Percentiles rank a stretch among this genome's conserved stretches.
phyloP scores from a whole-genome alignment of 2,329 filamentous ascomycete genomes.

The Pseudocercospora pini-densiflorae region DNA sequence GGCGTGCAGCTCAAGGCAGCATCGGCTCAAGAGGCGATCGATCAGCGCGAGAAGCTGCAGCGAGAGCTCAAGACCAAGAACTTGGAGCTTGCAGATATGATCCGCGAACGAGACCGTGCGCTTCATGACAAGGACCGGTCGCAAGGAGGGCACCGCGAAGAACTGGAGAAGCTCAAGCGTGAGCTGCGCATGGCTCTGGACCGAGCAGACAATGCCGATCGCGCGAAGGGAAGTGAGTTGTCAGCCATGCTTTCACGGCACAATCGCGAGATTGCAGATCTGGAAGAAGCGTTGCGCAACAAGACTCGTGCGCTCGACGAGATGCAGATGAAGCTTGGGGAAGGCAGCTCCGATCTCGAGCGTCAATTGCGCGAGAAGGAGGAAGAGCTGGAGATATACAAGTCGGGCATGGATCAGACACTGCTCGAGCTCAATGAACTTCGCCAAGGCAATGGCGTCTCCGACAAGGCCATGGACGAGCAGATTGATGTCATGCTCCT shows the following conservation, averaged over 20 bases:
- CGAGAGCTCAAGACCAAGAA: conserved; percentile 99
- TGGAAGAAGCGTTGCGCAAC: conserved; percentile 86
- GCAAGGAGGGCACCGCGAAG: conserved; percentile 86
- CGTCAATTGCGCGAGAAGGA: conserved; percentile 89
- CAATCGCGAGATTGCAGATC: conserved; percentile 94
- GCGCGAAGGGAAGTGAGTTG: conserved; percentile 91
- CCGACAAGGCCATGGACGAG: conserved; percentile 80
- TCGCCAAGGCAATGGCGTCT: conserved; percentile 64
- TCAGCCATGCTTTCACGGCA: conserved; percentile 95
- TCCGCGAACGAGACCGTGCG: conserved; percentile 90
- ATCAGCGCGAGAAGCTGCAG: conserved; percentile 90
- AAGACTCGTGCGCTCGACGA: conserved; percentile 90
- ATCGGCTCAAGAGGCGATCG: conserved; percentile 95
- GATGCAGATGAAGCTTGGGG: conserved; percentile 73
- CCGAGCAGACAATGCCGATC: conserved; percentile 87
- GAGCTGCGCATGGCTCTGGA: conserved; percentile 92
- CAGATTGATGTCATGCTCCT: conserved; percentile 90
- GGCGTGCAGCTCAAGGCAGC: conserved; percentile 93
- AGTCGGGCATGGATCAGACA: conserved; percentile 96
- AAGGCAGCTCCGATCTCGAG: conserved; percentile 85
- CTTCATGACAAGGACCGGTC: conserved; percentile 89
- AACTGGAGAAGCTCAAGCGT: conserved; percentile 90
- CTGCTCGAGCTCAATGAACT: conserved; percentile 90
- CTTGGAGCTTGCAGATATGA: conserved; percentile 98
- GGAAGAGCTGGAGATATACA: conserved; percentile 97